Conservation (phyloP, 2,329 filamentous ascomycete genomes). For the Dactylellina drechsleri region DNA sequence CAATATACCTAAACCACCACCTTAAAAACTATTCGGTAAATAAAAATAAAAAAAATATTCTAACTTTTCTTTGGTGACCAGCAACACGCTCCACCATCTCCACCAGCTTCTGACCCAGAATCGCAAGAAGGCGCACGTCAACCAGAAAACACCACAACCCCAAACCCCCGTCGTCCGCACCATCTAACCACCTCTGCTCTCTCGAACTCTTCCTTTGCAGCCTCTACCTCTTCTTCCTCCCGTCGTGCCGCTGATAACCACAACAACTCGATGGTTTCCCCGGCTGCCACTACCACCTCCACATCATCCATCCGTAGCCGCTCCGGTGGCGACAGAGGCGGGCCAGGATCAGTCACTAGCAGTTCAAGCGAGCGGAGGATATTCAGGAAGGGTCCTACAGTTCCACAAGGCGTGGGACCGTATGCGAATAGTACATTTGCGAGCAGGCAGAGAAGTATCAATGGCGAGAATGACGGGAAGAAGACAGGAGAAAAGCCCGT, state of each 20-base stretch:
- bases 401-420: constrained; percentile 28
- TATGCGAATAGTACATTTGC: constrained; percentile 50
- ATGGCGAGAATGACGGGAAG: constrained; percentile 20
- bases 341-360: constrained; percentile 34
- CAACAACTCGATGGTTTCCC: constrained; percentile 43
- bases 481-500: constrained; percentile 12
- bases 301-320: constrained; percentile 48
- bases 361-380: constrained; percentile 29
- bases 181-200: constrained; percentile 37
- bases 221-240: constrained; percentile 45
- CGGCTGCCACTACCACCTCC: constrained; percentile 45
- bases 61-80: neutral
- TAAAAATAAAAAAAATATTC: neutral
- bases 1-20: constrained; percentile 6
- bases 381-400: constrained; percentile 29
- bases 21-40: neutral
- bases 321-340: constrained; percentile 33
- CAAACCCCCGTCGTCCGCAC: constrained; percentile 41
- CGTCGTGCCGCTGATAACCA: constrained; percentile 35
- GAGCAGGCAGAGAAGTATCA: constrained; percentile 41
- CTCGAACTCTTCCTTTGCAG: constrained; percentile 37
- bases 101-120: constrained; percentile 46
- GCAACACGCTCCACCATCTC: constrained; percentile 42
- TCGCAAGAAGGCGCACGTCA: constrained; percentile 11
- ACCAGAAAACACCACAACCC: constrained; percentile 5